These are phyloP conservation scores for Daedalea quercina DNA, from an alignment of 768 basidiomycete species.

Conservation along the genomic window DNA sequence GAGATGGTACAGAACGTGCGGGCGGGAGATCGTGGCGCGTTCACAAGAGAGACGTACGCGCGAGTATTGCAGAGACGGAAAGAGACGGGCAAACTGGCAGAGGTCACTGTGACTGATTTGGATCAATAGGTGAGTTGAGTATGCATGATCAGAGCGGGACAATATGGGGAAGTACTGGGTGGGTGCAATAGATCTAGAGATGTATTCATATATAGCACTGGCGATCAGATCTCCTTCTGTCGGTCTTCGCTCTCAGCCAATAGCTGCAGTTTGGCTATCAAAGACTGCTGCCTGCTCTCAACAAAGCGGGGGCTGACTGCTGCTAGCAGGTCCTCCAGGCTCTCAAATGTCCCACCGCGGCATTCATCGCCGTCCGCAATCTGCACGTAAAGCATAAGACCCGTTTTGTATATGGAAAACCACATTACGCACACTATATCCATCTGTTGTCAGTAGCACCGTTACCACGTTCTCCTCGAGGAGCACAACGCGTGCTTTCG, in stretches of 20 bases:
- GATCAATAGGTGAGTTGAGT: not conserved
- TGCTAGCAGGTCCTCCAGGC: conserved; percentile 51
- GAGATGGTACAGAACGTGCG: conserved; percentile 46
- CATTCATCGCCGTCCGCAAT: conserved; percentile 5
- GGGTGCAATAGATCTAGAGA: too few species aligned
- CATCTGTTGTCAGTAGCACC: conserved; percentile 43
- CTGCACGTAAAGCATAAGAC: conserved; percentile 11
- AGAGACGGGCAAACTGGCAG: not conserved
- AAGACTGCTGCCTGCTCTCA: conserved; percentile 36
- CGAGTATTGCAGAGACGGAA: conserved; percentile 29
- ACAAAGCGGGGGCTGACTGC: conserved; percentile 49
- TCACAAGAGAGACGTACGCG: conserved; percentile 55
- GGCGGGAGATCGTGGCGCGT: conserved; percentile 29
- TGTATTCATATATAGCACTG: not conserved
- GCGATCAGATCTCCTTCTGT: not conserved
- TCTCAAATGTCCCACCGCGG: conserved; percentile 37
- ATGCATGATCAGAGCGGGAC: too few species aligned
- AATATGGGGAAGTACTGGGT: too few species aligned
- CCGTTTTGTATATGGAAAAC: too few species aligned
- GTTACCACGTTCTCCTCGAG: conserved; percentile 46
- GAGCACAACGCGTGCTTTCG: conserved; percentile 46
- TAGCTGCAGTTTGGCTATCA: conserved; percentile 42
- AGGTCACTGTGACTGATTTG: not conserved
- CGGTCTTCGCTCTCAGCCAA: conserved; percentile 13
- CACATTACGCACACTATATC: conserved; percentile 42